Base-by-base conservation (phyloP, 2,329 filamentous ascomycete species). In the Colletotrichum horii region DNA sequence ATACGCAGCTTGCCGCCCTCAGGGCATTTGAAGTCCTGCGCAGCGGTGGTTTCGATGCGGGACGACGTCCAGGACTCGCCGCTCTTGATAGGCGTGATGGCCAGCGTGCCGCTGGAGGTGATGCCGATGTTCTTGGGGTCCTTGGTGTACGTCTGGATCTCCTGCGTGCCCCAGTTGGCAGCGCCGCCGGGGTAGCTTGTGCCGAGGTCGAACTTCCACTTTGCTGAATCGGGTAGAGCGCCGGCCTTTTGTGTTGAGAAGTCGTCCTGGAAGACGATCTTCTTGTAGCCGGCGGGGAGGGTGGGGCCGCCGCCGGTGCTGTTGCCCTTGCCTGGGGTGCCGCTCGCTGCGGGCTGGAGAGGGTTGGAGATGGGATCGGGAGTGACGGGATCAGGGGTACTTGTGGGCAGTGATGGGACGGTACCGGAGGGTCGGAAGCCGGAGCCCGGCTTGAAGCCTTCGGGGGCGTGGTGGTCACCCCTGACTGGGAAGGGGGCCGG, bases 81-180 rank as follows among this genome's bases (percentile, higher is more conserved):
- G 36, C 74, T 76, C 32, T 81, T 80, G 64, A 81, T 71, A 8
- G 82, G 82, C 0, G 82, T 83, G 58, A 58, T 73, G n/a, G 55
- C 77, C 34, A 70, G 38, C 4, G 70, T 70, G 48, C 75, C 75
- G 32, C 67, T 80, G 15, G 81, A 76, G 15, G 85, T 85, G 76
- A 88, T 81, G 71, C 79, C 81, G 58, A 89, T 77, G 80, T 90
- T 90, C 56, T 79, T 73, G 15, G 77, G 38, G 38, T 81, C 81
- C 61, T 79, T 78, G 26, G 87, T 89, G 81, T 89, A 89, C 2
- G 82, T 84, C 79, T 90, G 82, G 22, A 86, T 81, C 79, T 90
- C 88, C 72, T 84, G 83, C 6, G 88, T 90, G 65, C 88, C 88
- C 88, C 88, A 90, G 76, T 86, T 82, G 9, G 80, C 69, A 0